Evolutionary conservation across 148 eudicot genomes (phyloP), one percentile per base, ranked within the genome.

Genomic region (Euryodendron excelsum): DNA sequence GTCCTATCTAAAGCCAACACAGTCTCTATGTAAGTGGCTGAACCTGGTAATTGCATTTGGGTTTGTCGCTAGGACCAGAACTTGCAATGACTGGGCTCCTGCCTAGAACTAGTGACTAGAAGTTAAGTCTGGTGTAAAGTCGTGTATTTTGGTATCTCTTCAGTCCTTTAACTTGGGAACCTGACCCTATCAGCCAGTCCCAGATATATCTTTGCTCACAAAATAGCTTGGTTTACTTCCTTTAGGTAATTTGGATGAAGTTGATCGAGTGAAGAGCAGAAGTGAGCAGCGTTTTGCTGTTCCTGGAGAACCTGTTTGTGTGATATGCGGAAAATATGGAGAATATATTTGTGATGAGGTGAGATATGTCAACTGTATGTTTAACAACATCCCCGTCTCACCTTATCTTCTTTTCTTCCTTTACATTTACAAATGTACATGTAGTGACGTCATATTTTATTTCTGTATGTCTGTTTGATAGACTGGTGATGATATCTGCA

Each of bases 281-380:
- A 85, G 69, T 78, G 96, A 90, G 84, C 96, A 90, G 86, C 91
- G 98, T 18, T 86, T 82, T 84, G 91, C 98, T 52, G 74, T 87
- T 78, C 85, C 88, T 65, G 96, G 96, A 70, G 98, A 93, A 79
- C 98, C 98, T 85, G 84, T 86, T 39, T 93, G 98, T 78, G 87
- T 89, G 62, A 77, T 93, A 9, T 93, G 98, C 50, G 96, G 96
- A n/a, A 93, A 88, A 76, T 93, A 87, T 79, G 96, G 96, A 72
- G 96, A 93, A 81, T 91, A 93, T 79, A 87, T 93, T 62, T 93
- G 98, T 50, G 72, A 93, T 77, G 94, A 91, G 98, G 96, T 91
- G 53, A 30, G 80, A 28, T 55, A 17, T 72, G 21, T 63, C 33
- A 20, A 18, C 61, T 80, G 31, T 52, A 30, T 71, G 21, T 37